A percentile compares a stretch with the other conserved stretches of the same genome.
Conservation (phyloP, 495 filamentous ascomycete species). For the Xylaria nigripes region DNA sequence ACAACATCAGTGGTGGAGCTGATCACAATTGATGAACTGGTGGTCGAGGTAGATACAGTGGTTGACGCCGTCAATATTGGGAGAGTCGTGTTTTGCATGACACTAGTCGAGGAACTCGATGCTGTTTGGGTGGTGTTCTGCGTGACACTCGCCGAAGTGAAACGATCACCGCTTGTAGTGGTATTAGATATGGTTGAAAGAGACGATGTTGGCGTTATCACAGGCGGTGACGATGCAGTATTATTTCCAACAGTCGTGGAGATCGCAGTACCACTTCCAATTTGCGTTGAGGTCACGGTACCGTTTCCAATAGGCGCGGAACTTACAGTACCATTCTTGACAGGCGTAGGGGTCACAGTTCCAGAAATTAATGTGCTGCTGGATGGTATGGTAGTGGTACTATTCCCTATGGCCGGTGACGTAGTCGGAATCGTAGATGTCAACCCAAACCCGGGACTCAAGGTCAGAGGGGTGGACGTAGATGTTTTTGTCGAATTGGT, state of each 20-base stretch:
- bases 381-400: background rate
- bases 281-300: constrained; percentile 9
- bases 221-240: constrained; percentile 7
- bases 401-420: background rate
- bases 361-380: background rate
- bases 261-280: background rate
- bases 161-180: constrained; percentile 5
- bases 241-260: constrained; percentile 1
- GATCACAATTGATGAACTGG: background rate
- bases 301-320: constrained; percentile 1
- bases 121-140: constrained; percentile 19
- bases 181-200: constrained; percentile 11
- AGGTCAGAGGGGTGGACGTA: background rate
- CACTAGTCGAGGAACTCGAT: constrained; percentile 5
- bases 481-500: constrained; percentile 15
- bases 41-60: background rate
- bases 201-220: constrained; percentile 1
- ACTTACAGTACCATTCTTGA: background rate
- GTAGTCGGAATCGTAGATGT: background rate
- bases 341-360: background rate
- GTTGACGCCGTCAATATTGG: constrained; percentile 10
- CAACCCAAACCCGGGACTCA: background rate
- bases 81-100: constrained; percentile 19
- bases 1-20: constrained; percentile 9
- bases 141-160: constrained; percentile 9